phyloP scores from a whole-genome alignment of 2,329 filamentous ascomycete genomes.

The Fusarium setosum region DNA sequence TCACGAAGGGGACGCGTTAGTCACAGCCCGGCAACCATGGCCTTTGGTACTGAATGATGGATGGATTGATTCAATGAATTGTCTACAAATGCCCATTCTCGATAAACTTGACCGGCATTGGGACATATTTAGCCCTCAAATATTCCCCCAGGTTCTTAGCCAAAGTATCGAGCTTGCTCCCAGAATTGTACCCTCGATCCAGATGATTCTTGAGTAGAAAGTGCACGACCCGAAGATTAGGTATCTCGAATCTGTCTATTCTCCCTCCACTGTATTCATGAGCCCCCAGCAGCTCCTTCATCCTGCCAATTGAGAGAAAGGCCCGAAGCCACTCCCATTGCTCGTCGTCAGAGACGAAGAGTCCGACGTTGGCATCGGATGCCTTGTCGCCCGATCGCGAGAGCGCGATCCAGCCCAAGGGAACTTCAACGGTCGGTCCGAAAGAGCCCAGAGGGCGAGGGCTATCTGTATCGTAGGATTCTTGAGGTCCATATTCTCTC shows the following conservation, averaged over 20 bases:
- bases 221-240: conserved; percentile 43
- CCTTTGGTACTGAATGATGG: conserved; percentile 16
- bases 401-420: conserved; percentile 43
- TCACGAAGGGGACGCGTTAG: too few species aligned
- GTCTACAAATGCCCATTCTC: conserved; percentile 40
- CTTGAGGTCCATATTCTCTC: conserved; percentile 19
- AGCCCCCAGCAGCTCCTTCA: conserved; percentile 50
- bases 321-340: conserved; percentile 58
- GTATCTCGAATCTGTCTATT: conserved; percentile 50
- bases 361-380: conserved; percentile 54
- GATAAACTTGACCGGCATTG: conserved; percentile 55
- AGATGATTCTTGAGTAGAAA: conserved; percentile 58
- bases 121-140: conserved; percentile 53
- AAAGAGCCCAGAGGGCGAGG: conserved; percentile 25
- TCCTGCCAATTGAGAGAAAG: conserved; percentile 50
- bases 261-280: conserved; percentile 48
- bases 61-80: conserved; percentile 49
- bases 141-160: conserved; percentile 59
- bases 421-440: conserved; percentile 38
- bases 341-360: conserved; percentile 56
- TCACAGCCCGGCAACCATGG: too few species aligned
- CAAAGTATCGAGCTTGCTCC: conserved; percentile 50
- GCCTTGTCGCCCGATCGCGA: conserved; percentile 53
- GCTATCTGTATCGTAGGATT: conserved; percentile 26
- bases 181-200: conserved; percentile 47